Base-by-base conservation (phyloP, 257 asterid species). In the Striga asiatica region DNA sequence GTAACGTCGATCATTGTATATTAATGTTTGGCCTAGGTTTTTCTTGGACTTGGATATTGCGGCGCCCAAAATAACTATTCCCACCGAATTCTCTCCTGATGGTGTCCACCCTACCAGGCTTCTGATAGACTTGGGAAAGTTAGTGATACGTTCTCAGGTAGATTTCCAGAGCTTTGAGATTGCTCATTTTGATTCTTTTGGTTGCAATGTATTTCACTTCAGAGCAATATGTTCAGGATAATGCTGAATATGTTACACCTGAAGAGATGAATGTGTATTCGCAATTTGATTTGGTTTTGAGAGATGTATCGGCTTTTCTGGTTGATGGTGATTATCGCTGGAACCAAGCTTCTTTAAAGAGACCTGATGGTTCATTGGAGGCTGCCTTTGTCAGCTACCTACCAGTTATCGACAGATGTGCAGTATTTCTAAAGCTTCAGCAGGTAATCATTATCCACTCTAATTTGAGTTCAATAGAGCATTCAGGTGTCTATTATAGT, bases 21-120 rank as follows among this genome's bases (percentile, higher is more conserved):
- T 55, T 8, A 76, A 46, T 25, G 28, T 60, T 63, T 76, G 49
- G 48, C 75, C 54, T 75, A 91, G 98, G 92, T 91, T 91, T 70
- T 62, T 77, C 64, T 76, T 91, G 85, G 95, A 91, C 79, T 76
- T 91, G 80, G 87, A 91, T 77, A 84, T 91, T 67, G 98, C 98
- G 19, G 98, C 98, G 13, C 98, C 98, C 49, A 91, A 91, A 75
- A 82, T 91, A 55, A 87, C 97, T 21, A 69, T 91, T 53, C 98
- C 98, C 49, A 80, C 98, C 7, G 89, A 82, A 60, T 91, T 87
- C 56, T 74, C 45, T 71, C 98, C 98, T 0, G 96, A 87, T 67
- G 56, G 68, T 65, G 71, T 61, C 65, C 88, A 84, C 65, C 80
- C 88, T 56, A 91, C 98, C 12, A 91, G 84, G 80, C 97, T 91